Base-by-base conservation (phyloP, 495 filamentous ascomycete species). In the Coniosporium apollinis region DNA sequence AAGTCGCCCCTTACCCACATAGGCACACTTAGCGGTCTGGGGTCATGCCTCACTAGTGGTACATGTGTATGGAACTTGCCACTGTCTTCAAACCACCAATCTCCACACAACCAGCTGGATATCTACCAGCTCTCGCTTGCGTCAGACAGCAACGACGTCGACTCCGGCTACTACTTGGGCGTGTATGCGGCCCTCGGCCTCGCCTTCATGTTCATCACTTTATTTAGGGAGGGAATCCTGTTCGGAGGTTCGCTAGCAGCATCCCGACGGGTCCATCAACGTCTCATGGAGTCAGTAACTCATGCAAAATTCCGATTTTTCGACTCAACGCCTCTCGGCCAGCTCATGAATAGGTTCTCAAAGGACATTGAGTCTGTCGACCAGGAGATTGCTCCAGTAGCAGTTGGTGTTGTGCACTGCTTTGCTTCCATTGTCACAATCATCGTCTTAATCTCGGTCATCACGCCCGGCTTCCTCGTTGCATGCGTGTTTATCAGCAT, bases 321-420 rank as follows among this genome's bases (percentile, higher is more conserved):
- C 51, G 91, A 99, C 53, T 82, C 83, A 1, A 99, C 91, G 2
- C 91, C 91, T 4, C 70, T 94, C 0, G 91, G 91, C 9, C 89
- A 94, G 55, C 67, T 99, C 43, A 96, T 96, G 80, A 99, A 99
- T 55, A 69, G 91, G 24, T 99, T 99, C 57, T 94, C 87, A 42
- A 96, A 94, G 55, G 91, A 96, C 55, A 66, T 96, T 18, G 89
- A 99, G 52, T 74, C 84, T 4, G 65, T 99, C 39, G 91, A 99
- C 43, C 91, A 99, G 55, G 89, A 96, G 52, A 79, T 96, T 37
- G 85, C 89, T 1, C 81, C 86, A 14, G 72, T 93, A 36, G 85
- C 91, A 15, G 80, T 83, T 33, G 76, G 78, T 16, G 71, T 79
- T 51, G 62, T 82, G 22, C 70, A 79, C 48, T 74, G 69, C 41